Base-by-base conservation (phyloP, 2,329 filamentous ascomycete species). In the Calonectria naviculata region DNA sequence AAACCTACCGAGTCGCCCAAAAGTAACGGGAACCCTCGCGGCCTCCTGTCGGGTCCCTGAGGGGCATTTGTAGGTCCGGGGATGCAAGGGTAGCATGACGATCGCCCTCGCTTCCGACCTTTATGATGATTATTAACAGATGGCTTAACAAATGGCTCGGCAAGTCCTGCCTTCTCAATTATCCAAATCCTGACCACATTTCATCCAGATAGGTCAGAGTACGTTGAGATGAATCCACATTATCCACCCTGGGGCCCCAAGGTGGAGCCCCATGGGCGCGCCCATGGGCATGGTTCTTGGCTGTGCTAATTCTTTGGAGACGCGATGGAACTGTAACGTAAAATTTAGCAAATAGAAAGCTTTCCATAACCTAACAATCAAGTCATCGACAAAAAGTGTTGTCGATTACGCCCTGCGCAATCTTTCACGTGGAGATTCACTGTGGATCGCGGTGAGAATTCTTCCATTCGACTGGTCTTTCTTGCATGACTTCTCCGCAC, bases 331-430 rank as follows among this genome's bases (percentile, higher is more conserved):
- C 56, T 26, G 34, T 54, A 38, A 54, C 62, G 54, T 67, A 63
- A 56, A 44, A 67, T 7, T 67, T 67, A 62, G 62, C 63, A 70
- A 70, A 70, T 31, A 5, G 28, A 56, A 54, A 58, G 54, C 68
- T 47, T 63, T 47, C 31, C 15, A 56, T 62, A 21, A 62, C 44
- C 28, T 47, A 62, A 46, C n/a, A 26, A 61, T 62, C 54, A 66
- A 67, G 36, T 36, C 56, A 38, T 28, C 1, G 34, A 64, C 17
- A 49, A 2, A 31, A 41, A 58, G 12, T 12, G 21, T 15, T 58
- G 52, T 58, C 38, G 52, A 58, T 58, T 58, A 38, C 34, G 52
- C 52, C 52, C 52, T 58, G 15, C 38, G 21, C 15, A 9, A 19
- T 26, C 15, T 19, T 19, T 15, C 46, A 5, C 26, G 24, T 49